These are phyloP conservation scores for Globisporangium paddicum DNA, from an alignment of 352 stramenopile species.

Conservation along the genomic window DNA sequence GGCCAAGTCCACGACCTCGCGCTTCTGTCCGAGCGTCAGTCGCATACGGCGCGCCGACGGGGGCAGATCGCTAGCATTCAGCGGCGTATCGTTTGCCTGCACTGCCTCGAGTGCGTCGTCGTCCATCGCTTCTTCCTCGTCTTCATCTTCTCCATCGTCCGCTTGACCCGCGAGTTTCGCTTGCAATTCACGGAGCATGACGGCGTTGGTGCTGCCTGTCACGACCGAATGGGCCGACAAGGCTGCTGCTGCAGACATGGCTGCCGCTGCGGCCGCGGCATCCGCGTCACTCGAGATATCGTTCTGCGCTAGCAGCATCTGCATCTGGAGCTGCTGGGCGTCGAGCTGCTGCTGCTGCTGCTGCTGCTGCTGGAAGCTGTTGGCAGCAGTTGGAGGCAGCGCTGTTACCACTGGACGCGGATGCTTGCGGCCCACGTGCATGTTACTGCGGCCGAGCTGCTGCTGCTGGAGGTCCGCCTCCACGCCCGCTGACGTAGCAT, in stretches of 20 bases:
- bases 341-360: conserved; percentile 1
- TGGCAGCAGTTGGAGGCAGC: conserved; percentile 11
- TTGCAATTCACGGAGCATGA: conserved; percentile 19
- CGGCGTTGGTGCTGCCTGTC: background rate
- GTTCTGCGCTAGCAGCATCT: conserved; percentile 16
- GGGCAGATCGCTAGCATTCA: conserved; percentile 15
- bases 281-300: background rate
- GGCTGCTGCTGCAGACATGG: too few relatives aligned
- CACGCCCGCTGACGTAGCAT: background rate
- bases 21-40: conserved; percentile 79
- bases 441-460: conserved; percentile 4
- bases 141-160: conserved; percentile 11
- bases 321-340: conserved; percentile 16
- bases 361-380: background rate
- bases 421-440: conserved; percentile 18
- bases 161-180: conserved; percentile 15
- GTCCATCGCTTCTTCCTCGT: conserved; percentile 12
- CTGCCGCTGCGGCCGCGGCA: conserved; percentile 8
- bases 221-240: conserved; percentile 2
- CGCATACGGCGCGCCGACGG: conserved; percentile 49
- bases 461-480: conserved; percentile 4
- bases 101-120: background rate
- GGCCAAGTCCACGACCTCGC: conserved; percentile 79
- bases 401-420: background rate
- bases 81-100: background rate